These are phyloP conservation scores for Eucalyptus camaldulensis DNA, from an alignment of 345 rosid species.

Conservation along the genomic window DNA sequence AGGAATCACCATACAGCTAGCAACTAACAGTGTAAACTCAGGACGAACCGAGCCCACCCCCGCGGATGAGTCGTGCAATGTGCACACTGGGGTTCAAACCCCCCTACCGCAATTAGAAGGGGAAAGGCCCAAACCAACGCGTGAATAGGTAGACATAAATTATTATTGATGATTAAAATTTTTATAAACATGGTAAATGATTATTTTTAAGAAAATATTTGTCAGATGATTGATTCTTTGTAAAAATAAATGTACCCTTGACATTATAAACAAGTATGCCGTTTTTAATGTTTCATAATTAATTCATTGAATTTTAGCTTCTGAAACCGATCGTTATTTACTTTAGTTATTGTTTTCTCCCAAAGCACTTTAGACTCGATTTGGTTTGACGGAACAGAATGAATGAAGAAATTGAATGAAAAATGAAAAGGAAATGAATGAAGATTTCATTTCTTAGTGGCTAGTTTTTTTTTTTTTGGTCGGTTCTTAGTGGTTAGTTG, in stretches of 20 bases:
- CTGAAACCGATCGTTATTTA: background rate
- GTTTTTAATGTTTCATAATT: background rate
- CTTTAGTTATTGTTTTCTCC: background rate
- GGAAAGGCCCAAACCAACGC: too few relatives aligned
- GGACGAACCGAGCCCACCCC: too few relatives aligned
- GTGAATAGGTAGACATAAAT: background rate
- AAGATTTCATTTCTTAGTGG: background rate
- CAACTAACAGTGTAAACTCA: too few relatives aligned
- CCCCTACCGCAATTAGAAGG: too few relatives aligned
- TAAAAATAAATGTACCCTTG: background rate
- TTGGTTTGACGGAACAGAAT: background rate
- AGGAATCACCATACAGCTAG: rapidly evolving
- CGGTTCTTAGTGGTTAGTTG: background rate
- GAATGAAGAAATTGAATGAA: background rate
- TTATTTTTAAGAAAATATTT: background rate
- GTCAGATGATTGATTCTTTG: background rate
- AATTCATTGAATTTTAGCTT: background rate
- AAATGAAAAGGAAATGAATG: background rate
- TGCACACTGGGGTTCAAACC: too few relatives aligned
- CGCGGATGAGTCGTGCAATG: too few relatives aligned
- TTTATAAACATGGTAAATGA: rapidly evolving
- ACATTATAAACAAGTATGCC: background rate
- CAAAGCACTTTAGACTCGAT: background rate
- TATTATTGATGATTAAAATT: background rate
- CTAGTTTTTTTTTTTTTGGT: background rate